phyloP scores from a whole-genome alignment of 83 land plant species.

The Diphasiastrum complanatum region DNA sequence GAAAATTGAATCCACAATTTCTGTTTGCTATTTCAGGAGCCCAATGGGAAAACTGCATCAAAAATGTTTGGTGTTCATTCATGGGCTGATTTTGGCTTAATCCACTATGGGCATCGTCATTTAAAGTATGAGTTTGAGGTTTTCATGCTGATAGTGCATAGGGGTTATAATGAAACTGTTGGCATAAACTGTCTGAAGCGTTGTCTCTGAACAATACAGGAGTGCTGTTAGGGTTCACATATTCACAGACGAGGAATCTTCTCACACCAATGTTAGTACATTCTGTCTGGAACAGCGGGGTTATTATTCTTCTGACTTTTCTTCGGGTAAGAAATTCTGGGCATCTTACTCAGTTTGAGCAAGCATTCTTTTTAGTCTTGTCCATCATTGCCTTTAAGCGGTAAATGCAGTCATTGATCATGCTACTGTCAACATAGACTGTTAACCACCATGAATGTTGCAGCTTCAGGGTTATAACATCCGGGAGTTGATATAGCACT shows the following conservation, averaged over 20 bases:
- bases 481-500: constrained; percentile 3
- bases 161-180: no score
- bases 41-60: no score
- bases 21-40: no score
- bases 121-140: no score
- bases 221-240: constrained; percentile 74
- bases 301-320: constrained; percentile 71
- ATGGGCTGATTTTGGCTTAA: no score
- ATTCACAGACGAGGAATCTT: constrained; percentile 86
- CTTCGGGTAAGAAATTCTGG: constrained; percentile 55
- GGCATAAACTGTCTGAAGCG: no score
- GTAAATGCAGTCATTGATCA: background rate
- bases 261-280: constrained; percentile 79
- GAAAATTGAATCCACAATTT: background rate
- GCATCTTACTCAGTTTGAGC: background rate
- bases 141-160: no score
- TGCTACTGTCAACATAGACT: background rate
- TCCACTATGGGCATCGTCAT: no score
- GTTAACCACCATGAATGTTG: background rate
- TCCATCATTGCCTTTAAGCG: background rate
- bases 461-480: constrained; percentile 11
- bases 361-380: constrained; percentile 1
- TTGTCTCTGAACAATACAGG: constrained; percentile 35
- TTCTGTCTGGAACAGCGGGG: constrained; percentile 93
- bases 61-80: no score